phyloP scores from a whole-genome alignment of 495 filamentous ascomycete species.

The Lasiosphaeriaceae sp. region DNA sequence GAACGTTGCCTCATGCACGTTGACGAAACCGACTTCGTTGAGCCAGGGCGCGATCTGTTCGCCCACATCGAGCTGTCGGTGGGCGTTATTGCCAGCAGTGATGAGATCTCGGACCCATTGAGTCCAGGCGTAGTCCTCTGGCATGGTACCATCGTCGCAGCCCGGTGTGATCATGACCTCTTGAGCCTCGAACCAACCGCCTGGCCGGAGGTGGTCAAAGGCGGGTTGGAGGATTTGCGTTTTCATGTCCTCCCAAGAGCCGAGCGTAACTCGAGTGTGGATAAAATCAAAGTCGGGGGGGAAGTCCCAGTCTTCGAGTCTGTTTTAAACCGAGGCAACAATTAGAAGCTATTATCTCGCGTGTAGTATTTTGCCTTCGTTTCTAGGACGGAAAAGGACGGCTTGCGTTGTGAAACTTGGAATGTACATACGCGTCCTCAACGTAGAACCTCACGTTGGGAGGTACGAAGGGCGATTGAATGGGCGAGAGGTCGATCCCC shows the following conservation, averaged over 20 bases:
- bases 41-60: constrained; percentile 53
- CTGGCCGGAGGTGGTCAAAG: constrained; percentile 53
- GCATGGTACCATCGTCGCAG: constrained; percentile 61
- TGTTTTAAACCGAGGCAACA: background rate
- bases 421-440: constrained; percentile 41
- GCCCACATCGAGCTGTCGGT: constrained; percentile 50
- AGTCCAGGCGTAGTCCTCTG: constrained; percentile 34
- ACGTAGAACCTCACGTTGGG: constrained; percentile 45
- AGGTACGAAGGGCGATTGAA: constrained; percentile 41
- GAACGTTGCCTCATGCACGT: constrained; percentile 52
- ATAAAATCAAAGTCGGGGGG: constrained; percentile 41
- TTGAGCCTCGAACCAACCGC: constrained; percentile 64
- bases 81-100: constrained; percentile 42
- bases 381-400: background rate
- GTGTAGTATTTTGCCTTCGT: background rate
- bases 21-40: constrained; percentile 58
- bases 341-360: background rate
- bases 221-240: constrained; percentile 33
- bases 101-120: constrained; percentile 52
- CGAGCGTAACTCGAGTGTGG: constrained; percentile 45
- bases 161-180: constrained; percentile 54
- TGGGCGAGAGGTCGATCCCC: constrained; percentile 40
- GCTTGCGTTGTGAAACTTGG: background rate
- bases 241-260: constrained; percentile 43
- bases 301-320: constrained; percentile 23